phyloP scores from a whole-genome alignment of 176 grass and related monocot species.

The Canna indica region DNA sequence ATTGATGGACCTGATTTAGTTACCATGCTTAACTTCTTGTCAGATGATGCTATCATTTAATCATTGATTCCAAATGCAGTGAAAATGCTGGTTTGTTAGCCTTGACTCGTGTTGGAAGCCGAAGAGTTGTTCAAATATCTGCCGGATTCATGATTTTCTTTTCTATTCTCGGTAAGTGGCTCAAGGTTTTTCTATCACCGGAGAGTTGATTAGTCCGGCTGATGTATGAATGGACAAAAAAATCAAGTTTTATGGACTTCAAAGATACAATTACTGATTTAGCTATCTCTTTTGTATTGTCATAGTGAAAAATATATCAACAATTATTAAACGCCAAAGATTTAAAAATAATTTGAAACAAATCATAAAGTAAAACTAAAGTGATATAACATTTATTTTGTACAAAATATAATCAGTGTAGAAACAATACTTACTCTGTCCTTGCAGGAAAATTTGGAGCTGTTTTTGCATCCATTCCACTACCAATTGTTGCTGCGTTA shows the following conservation, averaged over 20 bases:
- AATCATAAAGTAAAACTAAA: not conserved
- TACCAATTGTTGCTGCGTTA: constrained; percentile 27
- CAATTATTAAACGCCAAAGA: too few relatives aligned
- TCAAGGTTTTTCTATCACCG: not conserved
- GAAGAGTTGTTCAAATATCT: constrained; percentile 78
- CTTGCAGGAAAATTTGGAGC: constrained; percentile 46
- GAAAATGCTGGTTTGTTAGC: constrained; percentile 90
- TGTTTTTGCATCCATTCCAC: constrained; percentile 43
- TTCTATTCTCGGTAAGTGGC: constrained; percentile 66
- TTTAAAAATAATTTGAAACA: too few relatives aligned
- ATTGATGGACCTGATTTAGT: not conserved
- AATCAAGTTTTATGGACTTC: too few relatives aligned
- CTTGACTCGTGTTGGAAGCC: constrained; percentile 70
- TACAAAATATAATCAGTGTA: too few relatives aligned
- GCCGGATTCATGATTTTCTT: constrained; percentile 98
- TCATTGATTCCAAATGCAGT: constrained; percentile 32
- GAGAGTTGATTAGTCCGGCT: not conserved
- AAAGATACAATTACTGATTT: too few relatives aligned
- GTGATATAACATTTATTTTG: too few relatives aligned
- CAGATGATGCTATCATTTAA: not conserved
- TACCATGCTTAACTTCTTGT: not conserved
- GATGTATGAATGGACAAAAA: too few relatives aligned
- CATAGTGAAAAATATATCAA: too few relatives aligned
- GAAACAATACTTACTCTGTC: not conserved
- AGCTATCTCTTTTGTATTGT: too few relatives aligned